Conservation (phyloP, 495 filamentous ascomycete genomes). For the Hypoxylon crocopeplum region DNA sequence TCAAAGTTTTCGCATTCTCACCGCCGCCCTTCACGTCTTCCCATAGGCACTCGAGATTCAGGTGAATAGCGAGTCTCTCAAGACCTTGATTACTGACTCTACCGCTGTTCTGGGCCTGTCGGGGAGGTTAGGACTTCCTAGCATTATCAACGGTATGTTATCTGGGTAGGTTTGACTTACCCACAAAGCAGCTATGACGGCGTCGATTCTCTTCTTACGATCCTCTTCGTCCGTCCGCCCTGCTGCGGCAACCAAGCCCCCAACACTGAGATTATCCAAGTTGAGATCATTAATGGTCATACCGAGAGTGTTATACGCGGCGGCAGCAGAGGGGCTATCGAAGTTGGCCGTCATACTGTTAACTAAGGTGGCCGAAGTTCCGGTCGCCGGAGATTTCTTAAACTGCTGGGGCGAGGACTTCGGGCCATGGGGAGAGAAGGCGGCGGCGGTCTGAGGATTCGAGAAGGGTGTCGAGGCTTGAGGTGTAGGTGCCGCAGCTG, state of each 20-base stretch:
- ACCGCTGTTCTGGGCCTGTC: conserved; percentile 47
- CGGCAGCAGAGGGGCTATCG: conserved; percentile 60
- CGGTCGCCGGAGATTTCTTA: conserved; percentile 59
- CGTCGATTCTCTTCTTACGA: conserved; percentile 59
- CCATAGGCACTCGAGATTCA: conserved; percentile 76
- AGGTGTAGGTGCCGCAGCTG: conserved; percentile 57
- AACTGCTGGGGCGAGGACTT: conserved; percentile 61
- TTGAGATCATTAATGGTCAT: conserved; percentile 51
- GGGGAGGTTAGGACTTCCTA: background rate
- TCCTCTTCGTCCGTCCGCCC: conserved; percentile 64
- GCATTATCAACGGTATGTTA: background rate
- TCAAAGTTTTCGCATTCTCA: conserved; percentile 60
- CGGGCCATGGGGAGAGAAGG: conserved; percentile 58
- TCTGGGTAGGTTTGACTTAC: conserved; percentile 30
- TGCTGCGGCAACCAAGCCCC: conserved; percentile 39
- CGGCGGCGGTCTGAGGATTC: conserved; percentile 48
- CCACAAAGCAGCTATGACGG: conserved; percentile 57
- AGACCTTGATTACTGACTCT: conserved; percentile 82
- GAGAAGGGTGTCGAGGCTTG: conserved; percentile 65
- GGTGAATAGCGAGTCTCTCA: conserved; percentile 73
- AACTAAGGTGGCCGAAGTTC: conserved; percentile 45
- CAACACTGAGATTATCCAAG: conserved; percentile 46
- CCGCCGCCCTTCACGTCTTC: conserved; percentile 59
- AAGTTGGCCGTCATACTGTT: conserved; percentile 52
- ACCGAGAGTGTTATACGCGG: conserved; percentile 54